A percentile compares a stretch with the other conserved stretches of the same genome.
phyloP scores from a whole-genome alignment of 306 rosid species.

The Fragaria iinumae region DNA sequence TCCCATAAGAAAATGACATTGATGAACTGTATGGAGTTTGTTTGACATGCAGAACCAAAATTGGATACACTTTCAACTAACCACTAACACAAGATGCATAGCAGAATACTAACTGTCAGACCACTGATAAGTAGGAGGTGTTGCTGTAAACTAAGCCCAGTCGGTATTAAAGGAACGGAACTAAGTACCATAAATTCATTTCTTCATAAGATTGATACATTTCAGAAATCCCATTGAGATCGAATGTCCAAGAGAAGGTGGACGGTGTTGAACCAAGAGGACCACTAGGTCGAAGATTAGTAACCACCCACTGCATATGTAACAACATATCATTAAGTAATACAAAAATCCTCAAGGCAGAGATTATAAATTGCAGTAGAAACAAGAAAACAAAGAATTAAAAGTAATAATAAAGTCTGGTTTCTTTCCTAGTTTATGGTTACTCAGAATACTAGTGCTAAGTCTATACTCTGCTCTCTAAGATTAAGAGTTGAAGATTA shows the following conservation, averaged over 20 bases:
- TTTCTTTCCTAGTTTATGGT: not conserved
- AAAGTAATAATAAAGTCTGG: not conserved
- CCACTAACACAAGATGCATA: slow-evolving; percentile 7
- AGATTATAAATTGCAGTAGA: slow-evolving; percentile 16
- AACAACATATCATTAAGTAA: not conserved
- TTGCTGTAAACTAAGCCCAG: not conserved
- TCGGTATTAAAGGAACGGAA: slow-evolving; percentile 10
- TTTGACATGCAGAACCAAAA: not conserved
- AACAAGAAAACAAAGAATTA: not conserved
- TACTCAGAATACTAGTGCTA: not conserved
- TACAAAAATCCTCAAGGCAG: not conserved
- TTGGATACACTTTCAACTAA: not conserved
- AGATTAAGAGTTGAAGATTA: not conserved
- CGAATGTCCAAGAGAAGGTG: slow-evolving; percentile 77
- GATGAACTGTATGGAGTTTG: not conserved
- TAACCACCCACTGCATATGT: slow-evolving; percentile 83
- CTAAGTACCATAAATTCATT: slow-evolving; percentile 71
- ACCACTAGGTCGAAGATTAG: slow-evolving; percentile 67
- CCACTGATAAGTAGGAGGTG: not conserved
- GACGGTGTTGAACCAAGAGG: slow-evolving; percentile 44
- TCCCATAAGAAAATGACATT: not conserved
- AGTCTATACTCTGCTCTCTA: not conserved
- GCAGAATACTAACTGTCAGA: not conserved
- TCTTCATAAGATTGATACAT: slow-evolving; percentile 92
- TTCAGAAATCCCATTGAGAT: slow-evolving; percentile 80